These are phyloP conservation scores for Sugiyamaella qingdaonensis DNA, from an alignment of 805 yeast genomes.

Conservation along the genomic window DNA sequence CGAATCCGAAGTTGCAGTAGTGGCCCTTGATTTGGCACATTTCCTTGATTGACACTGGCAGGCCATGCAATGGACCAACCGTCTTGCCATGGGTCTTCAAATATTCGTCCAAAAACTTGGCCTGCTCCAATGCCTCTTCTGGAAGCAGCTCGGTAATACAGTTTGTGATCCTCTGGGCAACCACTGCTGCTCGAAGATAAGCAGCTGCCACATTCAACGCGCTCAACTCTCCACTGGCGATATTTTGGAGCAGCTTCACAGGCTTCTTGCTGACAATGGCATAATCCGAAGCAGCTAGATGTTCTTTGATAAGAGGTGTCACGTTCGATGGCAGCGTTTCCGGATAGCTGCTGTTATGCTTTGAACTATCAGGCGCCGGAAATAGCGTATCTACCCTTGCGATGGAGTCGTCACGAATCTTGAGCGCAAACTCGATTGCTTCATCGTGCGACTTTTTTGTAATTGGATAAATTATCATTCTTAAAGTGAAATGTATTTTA, in stretches of 20 bases:
- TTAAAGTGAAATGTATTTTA: background rate
- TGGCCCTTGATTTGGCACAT: slow-evolving; percentile 48
- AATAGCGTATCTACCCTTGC: slow-evolving; percentile 17
- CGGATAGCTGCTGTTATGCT: slow-evolving; percentile 16
- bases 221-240: slow-evolving; percentile 40
- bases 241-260: slow-evolving; percentile 35
- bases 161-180: slow-evolving; percentile 56
- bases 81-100: slow-evolving; percentile 43
- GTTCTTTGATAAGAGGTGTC: slow-evolving; percentile 17
- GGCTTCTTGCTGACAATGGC: slow-evolving; percentile 25
- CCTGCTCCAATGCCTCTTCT: slow-evolving; percentile 13
- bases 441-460: slow-evolving; percentile 4
- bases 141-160: slow-evolving; percentile 39
- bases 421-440: slow-evolving; percentile 7
- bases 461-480: background rate
- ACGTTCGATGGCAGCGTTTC: slow-evolving; percentile 17
- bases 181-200: slow-evolving; percentile 51
- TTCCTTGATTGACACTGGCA: slow-evolving; percentile 61
- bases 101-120: slow-evolving; percentile 44
- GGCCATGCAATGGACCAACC: slow-evolving; percentile 55
- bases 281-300: slow-evolving; percentile 14
- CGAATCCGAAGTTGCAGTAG: slow-evolving; percentile 50
- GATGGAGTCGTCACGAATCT: slow-evolving; percentile 19
- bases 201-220: slow-evolving; percentile 50
- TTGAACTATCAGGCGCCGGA: slow-evolving; percentile 20